Base-by-base conservation (phyloP, 495 filamentous ascomycete species). In the Penicillium subrubescens region DNA sequence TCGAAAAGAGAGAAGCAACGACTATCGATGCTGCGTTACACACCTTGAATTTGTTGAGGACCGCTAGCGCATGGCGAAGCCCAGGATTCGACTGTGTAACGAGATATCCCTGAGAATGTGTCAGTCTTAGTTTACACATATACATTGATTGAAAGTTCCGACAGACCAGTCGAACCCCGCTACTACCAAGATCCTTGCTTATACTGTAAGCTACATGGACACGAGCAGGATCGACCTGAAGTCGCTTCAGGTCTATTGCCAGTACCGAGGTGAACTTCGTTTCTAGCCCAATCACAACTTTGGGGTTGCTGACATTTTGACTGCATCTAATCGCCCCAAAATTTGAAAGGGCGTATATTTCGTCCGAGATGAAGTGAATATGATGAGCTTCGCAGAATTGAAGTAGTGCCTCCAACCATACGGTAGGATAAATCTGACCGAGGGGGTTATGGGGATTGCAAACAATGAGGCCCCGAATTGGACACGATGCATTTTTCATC, bases 371-470 rank as follows among this genome's bases (percentile, higher is more conserved):
- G 23, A 35, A 61, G 15, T 53, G 48, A 0, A 61, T 25, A 8
- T 61, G 17, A 8, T 39, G 59, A 43, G 15, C 3, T 34, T 61
- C 21, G 34, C 59, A 61, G 14, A 61, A 52, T 27, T 61, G n/a
- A 33, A 61, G 48, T 34, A 61, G 31, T 2, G 46, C 59, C 59
- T 61, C 25, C 25, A 61, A 61, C 31, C n/a, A 25, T 21, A 23
- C 0, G 3, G 11, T 34, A 27, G 59, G 59, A 39, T 61, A 61
- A 23, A 31, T 35, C 46, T 61, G 59, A 39, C 59, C 59, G 4
- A 61, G 29, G 39, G 59, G 59, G 12, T 61, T 61, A 19, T 61
- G 59, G n/a, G 59, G 59, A 35, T 61, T 61, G 33, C 59, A 61
- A 39, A 61, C 46, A 3, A 61, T 31, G 48, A 61, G 17, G 46